Conservation (phyloP, 305 asterid genomes). For the Fraxinus dipetala region DNA sequence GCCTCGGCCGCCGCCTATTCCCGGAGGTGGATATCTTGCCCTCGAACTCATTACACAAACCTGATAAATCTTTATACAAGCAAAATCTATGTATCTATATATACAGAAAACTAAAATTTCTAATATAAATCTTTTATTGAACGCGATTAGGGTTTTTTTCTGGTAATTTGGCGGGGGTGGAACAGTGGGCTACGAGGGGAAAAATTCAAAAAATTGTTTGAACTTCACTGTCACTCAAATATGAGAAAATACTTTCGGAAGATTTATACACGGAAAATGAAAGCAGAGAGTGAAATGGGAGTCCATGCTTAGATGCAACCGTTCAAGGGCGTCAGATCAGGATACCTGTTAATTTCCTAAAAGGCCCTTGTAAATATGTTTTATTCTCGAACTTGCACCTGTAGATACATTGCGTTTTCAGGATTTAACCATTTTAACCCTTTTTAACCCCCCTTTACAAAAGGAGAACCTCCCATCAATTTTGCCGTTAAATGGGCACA, state of each 20-base stretch:
- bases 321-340: conserved; percentile 25
- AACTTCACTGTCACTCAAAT: background rate
- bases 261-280: background rate
- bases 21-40: conserved; percentile 82
- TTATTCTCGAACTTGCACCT: too few species aligned
- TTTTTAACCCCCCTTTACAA: too few species aligned
- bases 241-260: conserved; percentile 13
- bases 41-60: conserved; percentile 59
- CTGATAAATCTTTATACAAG: conserved; percentile 23
- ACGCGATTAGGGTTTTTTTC: background rate
- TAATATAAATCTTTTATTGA: background rate
- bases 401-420: too few species aligned
- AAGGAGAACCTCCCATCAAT: too few species aligned
- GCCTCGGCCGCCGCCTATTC: conserved; percentile 67
- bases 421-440: too few species aligned
- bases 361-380: too few species aligned
- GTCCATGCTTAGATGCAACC: conserved; percentile 26
- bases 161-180: background rate
- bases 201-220: background rate
- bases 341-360: background rate
- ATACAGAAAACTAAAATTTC: conserved; percentile 1
- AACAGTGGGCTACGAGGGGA: background rate
- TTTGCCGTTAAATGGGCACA: too few species aligned
- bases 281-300: background rate
- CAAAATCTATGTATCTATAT: background rate